phyloP scores from a whole-genome alignment of 306 rosid genomes.

The apple (Malus domestica) region ASM211411v1 NC_041796.1:30967001-30967500 shows the following conservation, averaged over 20 bases:
- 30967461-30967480: constrained; percentile 50
- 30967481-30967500: constrained; percentile 48
- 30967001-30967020: background rate
- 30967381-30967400: background rate
- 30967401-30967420: constrained; percentile 8
- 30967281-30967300: background rate
- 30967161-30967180: background rate
- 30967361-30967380: background rate
- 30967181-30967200: too few relatives aligned
- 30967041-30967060: background rate
- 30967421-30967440: constrained; percentile 27
- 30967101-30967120: background rate
- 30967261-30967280: background rate
- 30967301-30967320: background rate
- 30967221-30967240: background rate
- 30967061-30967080: background rate
- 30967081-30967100: background rate
- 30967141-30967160: background rate
- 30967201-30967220: too few relatives aligned
- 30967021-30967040: background rate
- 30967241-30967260: background rate
- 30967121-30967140: background rate
- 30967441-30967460: constrained; percentile 46
- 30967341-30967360: background rate
- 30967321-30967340: background rate